These are phyloP conservation scores for Beauveria sp. DNA, from an alignment of 2,329 filamentous ascomycete species.

Conservation along the genomic window DNA sequence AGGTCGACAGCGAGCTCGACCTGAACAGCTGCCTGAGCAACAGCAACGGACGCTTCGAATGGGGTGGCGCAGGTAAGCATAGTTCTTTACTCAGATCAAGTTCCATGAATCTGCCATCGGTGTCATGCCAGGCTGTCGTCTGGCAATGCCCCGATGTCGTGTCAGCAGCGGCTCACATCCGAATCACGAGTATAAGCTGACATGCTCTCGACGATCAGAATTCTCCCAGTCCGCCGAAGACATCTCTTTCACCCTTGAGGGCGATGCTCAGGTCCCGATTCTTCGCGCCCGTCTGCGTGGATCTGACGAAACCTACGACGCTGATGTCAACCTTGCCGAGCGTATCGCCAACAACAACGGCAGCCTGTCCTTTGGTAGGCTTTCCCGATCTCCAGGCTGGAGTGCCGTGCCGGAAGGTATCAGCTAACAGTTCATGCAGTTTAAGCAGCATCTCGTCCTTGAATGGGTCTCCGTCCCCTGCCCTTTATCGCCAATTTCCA, in stretches of 20 bases:
- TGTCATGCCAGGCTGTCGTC: neutral
- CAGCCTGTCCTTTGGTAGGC: slow-evolving; percentile 29
- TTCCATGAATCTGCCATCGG: neutral
- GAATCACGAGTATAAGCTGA: neutral
- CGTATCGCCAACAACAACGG: slow-evolving; percentile 46
- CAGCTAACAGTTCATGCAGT: too few relatives aligned
- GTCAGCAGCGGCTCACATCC: neutral
- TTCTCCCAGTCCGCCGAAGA: slow-evolving; percentile 40
- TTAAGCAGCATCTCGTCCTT: too few relatives aligned
- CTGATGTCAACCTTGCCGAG: slow-evolving; percentile 50
- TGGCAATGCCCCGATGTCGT: too few relatives aligned
- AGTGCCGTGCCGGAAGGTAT: too few relatives aligned
- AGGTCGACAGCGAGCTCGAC: slow-evolving; percentile 33
- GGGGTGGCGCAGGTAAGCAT: slow-evolving; percentile 29
- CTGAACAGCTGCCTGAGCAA: slow-evolving; percentile 46
- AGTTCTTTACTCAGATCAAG: neutral
- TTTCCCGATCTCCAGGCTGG: too few relatives aligned
- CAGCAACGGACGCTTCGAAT: slow-evolving; percentile 39
- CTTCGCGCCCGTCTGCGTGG: slow-evolving; percentile 42
- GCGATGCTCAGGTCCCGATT: slow-evolving; percentile 40
- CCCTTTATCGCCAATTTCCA: too few relatives aligned
- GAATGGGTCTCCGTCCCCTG: too few relatives aligned
- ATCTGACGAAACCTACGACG: slow-evolving; percentile 31
- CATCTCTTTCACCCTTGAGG: slow-evolving; percentile 42
- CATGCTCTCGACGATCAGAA: slow-evolving; percentile 17